Conservation (phyloP, 768 basidiomycete genomes). For the Pleurotus pulmonarius region DNA sequence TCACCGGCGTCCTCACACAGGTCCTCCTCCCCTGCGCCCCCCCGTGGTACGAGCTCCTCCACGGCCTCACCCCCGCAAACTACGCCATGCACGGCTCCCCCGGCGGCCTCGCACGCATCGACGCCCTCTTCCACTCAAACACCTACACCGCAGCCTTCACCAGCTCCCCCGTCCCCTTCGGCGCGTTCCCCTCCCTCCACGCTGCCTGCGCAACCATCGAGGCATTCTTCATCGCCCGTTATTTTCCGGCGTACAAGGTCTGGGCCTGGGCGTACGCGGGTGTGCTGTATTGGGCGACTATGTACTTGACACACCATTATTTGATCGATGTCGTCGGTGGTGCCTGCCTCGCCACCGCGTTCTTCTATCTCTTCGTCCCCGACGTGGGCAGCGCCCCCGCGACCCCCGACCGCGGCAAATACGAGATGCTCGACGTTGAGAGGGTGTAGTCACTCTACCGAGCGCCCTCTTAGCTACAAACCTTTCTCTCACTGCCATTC, state of each 20-base stretch:
- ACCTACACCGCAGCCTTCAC: constrained; percentile 81
- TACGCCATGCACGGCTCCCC: constrained; percentile 91
- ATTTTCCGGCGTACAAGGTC: constrained; percentile 73
- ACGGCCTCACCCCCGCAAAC: constrained; percentile 92
- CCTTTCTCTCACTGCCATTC: no score
- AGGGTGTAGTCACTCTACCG: no score
- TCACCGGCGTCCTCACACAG: constrained; percentile 83
- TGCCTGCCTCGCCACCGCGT: constrained; percentile 81
- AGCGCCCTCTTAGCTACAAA: no score
- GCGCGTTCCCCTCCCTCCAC: constrained; percentile 94
- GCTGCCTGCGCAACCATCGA: constrained; percentile 88
- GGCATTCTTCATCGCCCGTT: constrained; percentile 90
- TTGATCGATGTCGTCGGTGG: constrained; percentile 97
- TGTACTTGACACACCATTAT: constrained; percentile 99
- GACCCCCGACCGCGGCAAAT: constrained; percentile 47
- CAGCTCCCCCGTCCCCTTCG: constrained; percentile 89
- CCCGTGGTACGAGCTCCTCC: constrained; percentile 97
- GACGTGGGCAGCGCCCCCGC: constrained; percentile 37
- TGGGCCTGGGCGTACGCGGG: constrained; percentile 82
- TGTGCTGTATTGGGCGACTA: constrained; percentile 94
- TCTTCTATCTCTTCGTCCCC: constrained; percentile 88
- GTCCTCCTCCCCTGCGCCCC: constrained; percentile 89
- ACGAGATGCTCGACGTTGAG: constrained; percentile 79
- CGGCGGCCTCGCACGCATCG: constrained; percentile 90
- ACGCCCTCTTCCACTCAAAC: constrained; percentile 72